Conservation (phyloP, 2,329 filamentous ascomycete genomes). For the Chaetomiaceae sp. region DNA sequence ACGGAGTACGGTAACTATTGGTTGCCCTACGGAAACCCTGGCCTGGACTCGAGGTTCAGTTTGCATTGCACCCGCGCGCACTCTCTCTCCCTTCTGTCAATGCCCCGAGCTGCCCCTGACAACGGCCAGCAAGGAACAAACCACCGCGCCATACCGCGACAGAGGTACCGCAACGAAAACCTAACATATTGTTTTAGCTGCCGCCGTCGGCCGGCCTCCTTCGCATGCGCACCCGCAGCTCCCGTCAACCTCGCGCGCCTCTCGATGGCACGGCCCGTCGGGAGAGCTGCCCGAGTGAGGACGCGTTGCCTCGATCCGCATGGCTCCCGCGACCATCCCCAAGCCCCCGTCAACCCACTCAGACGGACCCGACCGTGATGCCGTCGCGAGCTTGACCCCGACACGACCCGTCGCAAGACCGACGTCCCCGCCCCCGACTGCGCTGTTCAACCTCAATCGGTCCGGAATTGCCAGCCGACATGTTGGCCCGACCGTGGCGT, state of each 20-base stretch:
- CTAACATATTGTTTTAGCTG: not conserved
- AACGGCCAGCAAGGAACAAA: too few species aligned
- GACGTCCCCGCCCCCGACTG: not conserved
- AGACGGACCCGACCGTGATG: constrained; percentile 3
- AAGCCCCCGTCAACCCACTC: not conserved
- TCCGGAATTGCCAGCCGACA: not conserved
- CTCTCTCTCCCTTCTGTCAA: too few species aligned
- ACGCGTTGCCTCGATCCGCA: constrained; percentile 10
- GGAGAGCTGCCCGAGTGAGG: constrained; percentile 14
- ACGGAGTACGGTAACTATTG: too few species aligned
- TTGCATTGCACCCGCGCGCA: too few species aligned
- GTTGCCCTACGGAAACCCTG: too few species aligned
- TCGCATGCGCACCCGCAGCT: constrained; percentile 12
- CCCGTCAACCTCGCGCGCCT: constrained; percentile 9
- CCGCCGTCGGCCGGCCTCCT: not conserved
- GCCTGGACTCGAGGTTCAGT: too few species aligned
- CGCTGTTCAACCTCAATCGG: not conserved
- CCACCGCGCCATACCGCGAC: too few species aligned
- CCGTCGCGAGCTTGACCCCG: not conserved
- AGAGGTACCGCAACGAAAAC: too few species aligned
- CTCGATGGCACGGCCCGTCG: constrained; percentile 18
- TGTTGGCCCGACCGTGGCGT: not conserved
- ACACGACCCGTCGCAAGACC: not conserved
- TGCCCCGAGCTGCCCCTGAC: too few species aligned
- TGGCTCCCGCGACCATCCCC: constrained; percentile 11